These are phyloP conservation scores for Marasmius sp. DNA, from an alignment of 1,284 basidiomycete genomes.

Conservation along the genomic window DNA sequence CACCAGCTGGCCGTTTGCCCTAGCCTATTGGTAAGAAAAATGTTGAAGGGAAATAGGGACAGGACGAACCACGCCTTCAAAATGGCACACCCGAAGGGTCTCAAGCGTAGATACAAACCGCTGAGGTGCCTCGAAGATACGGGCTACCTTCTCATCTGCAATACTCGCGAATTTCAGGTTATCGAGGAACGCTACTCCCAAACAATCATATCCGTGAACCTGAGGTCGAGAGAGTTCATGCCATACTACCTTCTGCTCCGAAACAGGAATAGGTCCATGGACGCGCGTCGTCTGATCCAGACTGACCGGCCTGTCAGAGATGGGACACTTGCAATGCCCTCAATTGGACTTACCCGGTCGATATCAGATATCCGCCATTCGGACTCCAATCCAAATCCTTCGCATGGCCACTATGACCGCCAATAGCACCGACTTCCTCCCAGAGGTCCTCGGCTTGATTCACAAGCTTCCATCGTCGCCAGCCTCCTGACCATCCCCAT, in stretches of 20 bases:
- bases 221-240: constrained; percentile 90
- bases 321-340: background rate
- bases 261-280: constrained; percentile 55
- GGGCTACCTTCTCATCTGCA: constrained; percentile 90
- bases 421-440: constrained; percentile 75
- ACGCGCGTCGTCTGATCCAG: constrained; percentile 89
- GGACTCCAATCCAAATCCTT: constrained; percentile 85
- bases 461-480: constrained; percentile 75
- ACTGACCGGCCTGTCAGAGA: constrained; percentile 35
- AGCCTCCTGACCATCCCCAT: constrained; percentile 92
- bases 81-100: constrained; percentile 48
- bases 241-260: constrained; percentile 50
- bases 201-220: constrained; percentile 91
- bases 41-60: background rate
- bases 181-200: constrained; percentile 77
- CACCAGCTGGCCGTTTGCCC: constrained; percentile 31
- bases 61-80: constrained; percentile 44
- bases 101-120: constrained; percentile 70
- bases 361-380: constrained; percentile 79
- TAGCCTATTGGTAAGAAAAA: constrained; percentile 12
- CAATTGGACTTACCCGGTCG: constrained; percentile 60
- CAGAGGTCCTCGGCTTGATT: constrained; percentile 49
- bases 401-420: constrained; percentile 80
- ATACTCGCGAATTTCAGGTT: constrained; percentile 81
- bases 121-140: constrained; percentile 87